A percentile compares a stretch with the other conserved stretches of the same genome.
Conservation (phyloP, 805 yeast species). For the Sugiyamaella lignohabitans region DNA sequence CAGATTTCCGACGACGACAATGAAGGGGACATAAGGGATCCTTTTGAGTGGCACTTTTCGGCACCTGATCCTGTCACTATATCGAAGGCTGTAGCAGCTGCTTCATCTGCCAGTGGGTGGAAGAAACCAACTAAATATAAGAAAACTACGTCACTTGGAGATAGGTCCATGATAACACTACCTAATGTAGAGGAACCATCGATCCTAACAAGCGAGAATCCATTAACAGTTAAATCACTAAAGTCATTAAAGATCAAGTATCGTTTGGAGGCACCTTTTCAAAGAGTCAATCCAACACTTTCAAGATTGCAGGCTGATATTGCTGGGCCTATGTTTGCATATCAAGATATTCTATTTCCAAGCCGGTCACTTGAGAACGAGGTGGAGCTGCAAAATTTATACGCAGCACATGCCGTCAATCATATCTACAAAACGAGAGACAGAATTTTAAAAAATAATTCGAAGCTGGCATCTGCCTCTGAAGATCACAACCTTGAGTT, state of each 20-base stretch:
- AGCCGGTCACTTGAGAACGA: constrained; percentile 45
- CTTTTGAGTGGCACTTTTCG: constrained; percentile 73
- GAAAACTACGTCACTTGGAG: constrained; percentile 21
- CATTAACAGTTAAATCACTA: constrained; percentile 1
- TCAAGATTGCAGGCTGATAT: constrained; percentile 45
- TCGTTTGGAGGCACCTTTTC: constrained; percentile 18
- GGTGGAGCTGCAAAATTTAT: constrained; percentile 51
- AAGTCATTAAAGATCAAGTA: constrained; percentile 18
- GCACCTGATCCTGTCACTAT: constrained; percentile 28
- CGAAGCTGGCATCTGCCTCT: constrained; percentile 42
- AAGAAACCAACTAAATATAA: constrained; percentile 17
- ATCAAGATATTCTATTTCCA: constrained; percentile 65
- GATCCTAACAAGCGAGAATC: neutral
- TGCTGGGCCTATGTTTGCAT: constrained; percentile 60
- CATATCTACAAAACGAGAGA: constrained; percentile 86
- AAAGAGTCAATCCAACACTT: constrained; percentile 26
- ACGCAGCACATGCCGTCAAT: constrained; percentile 66
- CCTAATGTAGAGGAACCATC: constrained; percentile 6
- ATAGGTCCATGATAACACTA: constrained; percentile 16
- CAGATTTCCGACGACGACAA: constrained; percentile 30
- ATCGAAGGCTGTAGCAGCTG: neutral
- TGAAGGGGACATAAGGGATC: constrained; percentile 47
- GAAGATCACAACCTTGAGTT: constrained; percentile 28
- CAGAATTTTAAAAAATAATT: constrained; percentile 69
- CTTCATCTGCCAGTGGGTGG: neutral